phyloP scores from a whole-genome alignment of 176 grass and related monocot species.

The Otatea glauca region DNA sequence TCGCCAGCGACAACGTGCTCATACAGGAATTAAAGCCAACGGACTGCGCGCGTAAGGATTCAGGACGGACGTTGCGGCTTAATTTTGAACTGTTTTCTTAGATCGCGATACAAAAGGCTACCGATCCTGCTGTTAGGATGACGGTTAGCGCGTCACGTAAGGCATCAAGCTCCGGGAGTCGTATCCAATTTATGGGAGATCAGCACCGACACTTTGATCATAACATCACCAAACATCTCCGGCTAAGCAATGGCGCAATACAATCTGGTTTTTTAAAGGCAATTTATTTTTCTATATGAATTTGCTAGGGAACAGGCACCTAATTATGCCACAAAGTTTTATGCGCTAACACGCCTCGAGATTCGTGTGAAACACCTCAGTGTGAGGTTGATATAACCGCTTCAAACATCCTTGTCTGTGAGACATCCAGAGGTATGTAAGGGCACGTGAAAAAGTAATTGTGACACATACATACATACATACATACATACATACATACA shows the following conservation, averaged over 20 bases:
- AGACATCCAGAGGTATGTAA: no score
- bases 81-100: not conserved
- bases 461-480: no score
- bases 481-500: no score
- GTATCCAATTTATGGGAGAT: not conserved
- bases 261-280: no score
- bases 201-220: constrained; percentile 19
- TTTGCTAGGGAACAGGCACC: not conserved
- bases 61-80: not conserved
- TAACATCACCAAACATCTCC: not conserved
- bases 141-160: constrained; percentile 4
- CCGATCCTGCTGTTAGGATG: not conserved
- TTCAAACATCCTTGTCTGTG: no score
- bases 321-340: not conserved
- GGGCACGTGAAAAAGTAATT: no score
- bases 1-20: not conserved
- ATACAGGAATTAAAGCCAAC: not conserved
- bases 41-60: not conserved
- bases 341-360: not conserved
- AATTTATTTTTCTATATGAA: no score
- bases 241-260: not conserved
- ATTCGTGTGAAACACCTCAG: not conserved
- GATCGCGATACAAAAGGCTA: not conserved
- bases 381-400: not conserved
- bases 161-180: not conserved